phyloP scores from a whole-genome alignment of 2,329 filamentous ascomycete species.

The Trichocomaceae sp. region DNA sequence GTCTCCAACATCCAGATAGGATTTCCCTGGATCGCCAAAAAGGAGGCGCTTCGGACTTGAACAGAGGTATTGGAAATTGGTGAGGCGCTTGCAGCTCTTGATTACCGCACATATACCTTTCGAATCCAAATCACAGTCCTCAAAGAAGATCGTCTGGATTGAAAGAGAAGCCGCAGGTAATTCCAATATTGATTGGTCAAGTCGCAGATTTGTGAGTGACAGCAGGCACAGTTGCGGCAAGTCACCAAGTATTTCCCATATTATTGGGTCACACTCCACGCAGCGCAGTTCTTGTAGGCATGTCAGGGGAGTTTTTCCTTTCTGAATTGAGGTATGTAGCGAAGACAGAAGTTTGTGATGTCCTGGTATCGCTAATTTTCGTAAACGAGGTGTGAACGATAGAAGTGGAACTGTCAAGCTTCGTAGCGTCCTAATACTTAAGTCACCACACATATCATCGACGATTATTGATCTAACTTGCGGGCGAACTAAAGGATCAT shows the following conservation, averaged over 20 bases:
- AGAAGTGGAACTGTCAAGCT: not conserved
- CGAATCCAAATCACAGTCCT: not conserved
- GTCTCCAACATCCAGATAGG: too few species aligned
- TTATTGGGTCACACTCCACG: not conserved
- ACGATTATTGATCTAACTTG: not conserved
- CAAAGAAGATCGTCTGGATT: not conserved
- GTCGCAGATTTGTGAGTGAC: not conserved
- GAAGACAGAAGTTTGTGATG: not conserved
- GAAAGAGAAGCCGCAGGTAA: not conserved
- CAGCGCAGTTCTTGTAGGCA: not conserved
- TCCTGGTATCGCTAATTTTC: not conserved
- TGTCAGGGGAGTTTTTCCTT: not conserved
- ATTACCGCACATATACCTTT: not conserved
- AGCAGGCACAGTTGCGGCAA: not conserved
- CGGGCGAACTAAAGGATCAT: not conserved
- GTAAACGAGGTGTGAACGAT: not conserved
- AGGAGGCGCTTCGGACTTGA: too few species aligned
- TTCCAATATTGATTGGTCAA: not conserved
- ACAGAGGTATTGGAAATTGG: not conserved
- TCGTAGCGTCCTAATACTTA: not conserved
- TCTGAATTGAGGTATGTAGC: not conserved
- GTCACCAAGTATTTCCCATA: not conserved
- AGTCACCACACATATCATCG: not conserved
- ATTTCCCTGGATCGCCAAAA: too few species aligned
- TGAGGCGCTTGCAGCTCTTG: not conserved